Evolutionary conservation across 805 yeast genomes (phyloP), one percentile per base, ranked within the genome.

Genomic region (Isabelozyma rhagii): DNA sequence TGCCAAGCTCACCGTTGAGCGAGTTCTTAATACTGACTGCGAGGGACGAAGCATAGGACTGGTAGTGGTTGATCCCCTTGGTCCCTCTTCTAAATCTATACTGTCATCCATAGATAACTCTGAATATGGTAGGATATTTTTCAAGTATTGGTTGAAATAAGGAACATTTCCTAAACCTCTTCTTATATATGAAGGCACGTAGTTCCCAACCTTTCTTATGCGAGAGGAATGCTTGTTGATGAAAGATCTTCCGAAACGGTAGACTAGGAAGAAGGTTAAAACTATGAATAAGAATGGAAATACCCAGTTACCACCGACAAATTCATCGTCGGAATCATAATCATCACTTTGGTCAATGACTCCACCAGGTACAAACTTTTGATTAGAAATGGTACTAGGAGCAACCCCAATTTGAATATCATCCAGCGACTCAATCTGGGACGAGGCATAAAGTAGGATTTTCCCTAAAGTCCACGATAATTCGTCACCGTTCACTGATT

Each of bases 401-500:
- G 63, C 58, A 13, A 78, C 67, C 3, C 81, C 82, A 17, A 72
- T 63, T 1, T 61, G 47, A 28, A 48, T 25, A 2, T 56, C 66
- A 8, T 49, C 45, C 5, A 71, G 64, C 2, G 44, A 28, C 4
- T 48, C 47, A 6, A 89, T 75, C 54, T 83, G 84, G 13, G 92
- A 81, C 0, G 96, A 83, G 0, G 97, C 97, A 64, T 84, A 89
- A 10, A 93, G 65, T 4, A 94, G 63, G 27, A 92, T 90, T 60
- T 87, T 85, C 5, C 99, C 99, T 36, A 94, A 64, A 0, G 98
- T 93, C 99, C 99, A 94, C 0, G 97, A 87, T 14, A 94, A 72
- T 56, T 94, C 99, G 4, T 83, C 81, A 2, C 96, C 97, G 51
- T 89, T 79, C 31, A 94, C 82, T 14, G 84, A 77, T 48, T 85